Evolutionary conservation across 768 basidiomycete genomes (phyloP).

Genomic region (Amanita rubescens): DNA sequence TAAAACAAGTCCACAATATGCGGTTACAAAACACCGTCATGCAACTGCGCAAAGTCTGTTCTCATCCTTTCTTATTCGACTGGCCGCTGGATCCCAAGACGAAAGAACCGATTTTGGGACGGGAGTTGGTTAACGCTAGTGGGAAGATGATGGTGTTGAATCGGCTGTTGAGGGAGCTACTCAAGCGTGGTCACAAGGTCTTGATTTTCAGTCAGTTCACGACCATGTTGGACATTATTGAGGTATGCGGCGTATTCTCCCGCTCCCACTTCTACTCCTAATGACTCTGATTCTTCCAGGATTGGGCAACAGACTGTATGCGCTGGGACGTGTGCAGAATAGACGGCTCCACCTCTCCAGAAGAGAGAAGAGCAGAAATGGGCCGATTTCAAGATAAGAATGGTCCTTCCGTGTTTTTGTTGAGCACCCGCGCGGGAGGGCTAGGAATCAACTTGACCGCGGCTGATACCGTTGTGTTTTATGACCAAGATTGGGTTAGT

Average conservation of each 20-base stretch:
- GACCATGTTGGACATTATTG: constrained; percentile 92
- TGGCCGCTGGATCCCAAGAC: constrained; percentile 67
- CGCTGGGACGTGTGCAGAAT: constrained; percentile 83
- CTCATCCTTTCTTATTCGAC: constrained; percentile 86
- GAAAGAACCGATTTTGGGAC: constrained; percentile 56
- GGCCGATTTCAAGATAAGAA: constrained; percentile 69
- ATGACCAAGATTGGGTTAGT: constrained; percentile 85
- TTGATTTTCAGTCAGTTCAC: constrained; percentile 92
- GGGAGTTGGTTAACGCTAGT: constrained; percentile 76
- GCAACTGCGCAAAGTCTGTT: constrained; percentile 96
- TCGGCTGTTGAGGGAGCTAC: constrained; percentile 75
- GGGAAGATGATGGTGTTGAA: constrained; percentile 99
- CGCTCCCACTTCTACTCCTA: too few relatives aligned
- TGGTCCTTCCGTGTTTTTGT: constrained; percentile 69
- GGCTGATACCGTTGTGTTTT: constrained; percentile 90
- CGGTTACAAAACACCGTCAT: constrained; percentile 91
- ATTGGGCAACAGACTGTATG: constrained; percentile 85
- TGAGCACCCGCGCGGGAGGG: constrained; percentile 76
- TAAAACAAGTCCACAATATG: constrained; percentile 86
- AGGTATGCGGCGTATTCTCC: constrained; percentile 39
- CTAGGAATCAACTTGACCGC: constrained; percentile 75
- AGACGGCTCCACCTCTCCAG: constrained; percentile 79
- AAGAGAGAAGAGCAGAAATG: constrained; percentile 82
- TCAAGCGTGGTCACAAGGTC: constrained; percentile 75
- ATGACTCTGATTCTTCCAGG: constrained; percentile 32